A percentile compares a stretch with the other conserved stretches of the same genome.
Evolutionary conservation across 2,329 filamentous ascomycete species (phyloP).

Genomic region (Dactylella cylindrospora): DNA sequence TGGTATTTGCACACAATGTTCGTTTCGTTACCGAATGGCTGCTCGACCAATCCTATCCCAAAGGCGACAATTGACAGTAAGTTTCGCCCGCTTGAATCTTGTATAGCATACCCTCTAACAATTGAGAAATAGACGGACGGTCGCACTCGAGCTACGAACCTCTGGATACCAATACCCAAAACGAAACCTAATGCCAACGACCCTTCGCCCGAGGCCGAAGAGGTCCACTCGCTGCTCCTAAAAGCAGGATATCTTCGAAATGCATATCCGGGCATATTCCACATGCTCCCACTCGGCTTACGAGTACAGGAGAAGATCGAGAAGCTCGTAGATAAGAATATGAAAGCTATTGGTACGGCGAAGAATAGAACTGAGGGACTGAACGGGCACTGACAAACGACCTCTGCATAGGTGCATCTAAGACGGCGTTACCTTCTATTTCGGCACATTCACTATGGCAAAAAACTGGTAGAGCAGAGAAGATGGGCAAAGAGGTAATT

Average conservation of each 20-base stretch:
- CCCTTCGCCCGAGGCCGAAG: constrained; percentile 49
- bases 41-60: too few species aligned
- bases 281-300: constrained; percentile 81
- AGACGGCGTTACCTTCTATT: constrained; percentile 78
- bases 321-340: constrained; percentile 80
- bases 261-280: constrained; percentile 86
- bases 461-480: constrained; percentile 75
- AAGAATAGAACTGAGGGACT: neutral
- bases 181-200: constrained; percentile 13
- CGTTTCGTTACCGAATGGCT: constrained; percentile 14
- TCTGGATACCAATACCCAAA: constrained; percentile 69
- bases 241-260: constrained; percentile 73
- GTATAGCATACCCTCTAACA: too few species aligned
- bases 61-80: constrained; percentile 33
- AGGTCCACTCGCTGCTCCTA: constrained; percentile 67
- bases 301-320: constrained; percentile 89
- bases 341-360: constrained; percentile 68
- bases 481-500: constrained; percentile 69
- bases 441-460: constrained; percentile 83
- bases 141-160: constrained; percentile 66
- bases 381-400: constrained; percentile 19
- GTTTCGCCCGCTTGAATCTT: neutral
- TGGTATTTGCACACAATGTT: constrained; percentile 19
- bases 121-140: constrained; percentile 58
- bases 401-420: constrained; percentile 67